Evolutionary conservation across 176 grass and related monocot species (phyloP).

Genomic region (Cocos nucifera): DNA sequence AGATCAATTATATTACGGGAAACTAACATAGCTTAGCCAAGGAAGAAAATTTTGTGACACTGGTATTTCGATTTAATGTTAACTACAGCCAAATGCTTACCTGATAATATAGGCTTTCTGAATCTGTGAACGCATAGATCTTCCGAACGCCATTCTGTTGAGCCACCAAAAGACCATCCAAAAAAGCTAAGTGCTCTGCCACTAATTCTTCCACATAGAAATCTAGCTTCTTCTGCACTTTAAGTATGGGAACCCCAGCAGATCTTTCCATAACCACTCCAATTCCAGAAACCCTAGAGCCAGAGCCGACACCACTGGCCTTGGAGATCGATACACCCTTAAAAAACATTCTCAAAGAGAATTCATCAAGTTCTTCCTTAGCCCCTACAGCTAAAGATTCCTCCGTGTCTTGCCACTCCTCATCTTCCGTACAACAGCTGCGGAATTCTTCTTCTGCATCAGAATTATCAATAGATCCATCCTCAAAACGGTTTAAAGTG

Average conservation of each 20-base stretch:
- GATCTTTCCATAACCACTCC: slow-evolving; percentile 90
- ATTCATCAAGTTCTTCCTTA: slow-evolving; percentile 64
- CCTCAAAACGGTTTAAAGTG: slow-evolving; percentile 18
- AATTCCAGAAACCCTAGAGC: slow-evolving; percentile 53
- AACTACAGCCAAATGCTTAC: slow-evolving; percentile 26
- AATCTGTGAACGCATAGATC: slow-evolving; percentile 92
- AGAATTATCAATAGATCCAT: slow-evolving; percentile 24
- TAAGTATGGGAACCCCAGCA: slow-evolving; percentile 35
- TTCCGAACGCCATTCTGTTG: slow-evolving; percentile 64
- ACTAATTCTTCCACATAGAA: slow-evolving; percentile 87
- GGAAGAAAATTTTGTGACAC: no score
- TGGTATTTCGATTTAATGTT: no score
- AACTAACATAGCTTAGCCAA: neutral
- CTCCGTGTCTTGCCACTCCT: slow-evolving; percentile 93
- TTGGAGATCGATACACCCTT: slow-evolving; percentile 70
- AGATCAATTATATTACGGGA: no score
- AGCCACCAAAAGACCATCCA: slow-evolving; percentile 79
- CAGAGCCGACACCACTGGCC: slow-evolving; percentile 18
- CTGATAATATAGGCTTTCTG: slow-evolving; percentile 92
- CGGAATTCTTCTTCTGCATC: slow-evolving; percentile 64
- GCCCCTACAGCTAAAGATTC: slow-evolving; percentile 53
- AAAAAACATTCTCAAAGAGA: slow-evolving; percentile 74
- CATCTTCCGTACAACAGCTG: slow-evolving; percentile 77
- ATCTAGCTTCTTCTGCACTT: slow-evolving; percentile 94
- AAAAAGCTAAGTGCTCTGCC: slow-evolving; percentile 89